phyloP scores from a whole-genome alignment of 78 protist species.

The Dictyostelium citrinum region DNA sequence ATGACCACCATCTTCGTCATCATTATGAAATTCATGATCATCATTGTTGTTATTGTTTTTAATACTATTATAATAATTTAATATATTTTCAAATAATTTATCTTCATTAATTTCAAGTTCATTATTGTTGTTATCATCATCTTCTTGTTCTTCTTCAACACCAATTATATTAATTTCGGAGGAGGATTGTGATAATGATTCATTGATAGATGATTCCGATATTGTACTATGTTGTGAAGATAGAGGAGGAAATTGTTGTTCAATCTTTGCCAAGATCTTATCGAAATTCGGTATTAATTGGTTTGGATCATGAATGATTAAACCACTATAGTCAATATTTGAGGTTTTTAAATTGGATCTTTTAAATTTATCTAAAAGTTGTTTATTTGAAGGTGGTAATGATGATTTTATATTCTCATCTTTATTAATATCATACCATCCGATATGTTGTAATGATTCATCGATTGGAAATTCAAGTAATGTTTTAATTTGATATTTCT shows the following conservation, averaged over 20 bases:
- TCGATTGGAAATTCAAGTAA: constrained; percentile 22
- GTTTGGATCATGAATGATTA: not conserved
- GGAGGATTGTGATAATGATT: not conserved
- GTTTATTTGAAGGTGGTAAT: not conserved
- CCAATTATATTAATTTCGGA: not conserved
- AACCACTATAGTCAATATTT: not conserved
- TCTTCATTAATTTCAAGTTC: not conserved
- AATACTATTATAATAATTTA: not conserved
- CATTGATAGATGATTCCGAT: not conserved
- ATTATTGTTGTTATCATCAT: not conserved
- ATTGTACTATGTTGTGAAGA: not conserved
- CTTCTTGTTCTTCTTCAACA: not conserved
- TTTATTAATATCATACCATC: not conserved
- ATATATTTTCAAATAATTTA: not conserved
- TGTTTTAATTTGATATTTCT: not conserved
- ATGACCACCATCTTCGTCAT: not conserved
- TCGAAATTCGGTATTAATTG: not conserved
- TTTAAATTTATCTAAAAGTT: not conserved
- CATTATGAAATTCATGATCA: not conserved
- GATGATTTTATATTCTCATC: not conserved
- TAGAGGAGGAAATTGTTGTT: not conserved
- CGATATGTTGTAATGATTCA: not conserved
- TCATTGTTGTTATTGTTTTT: not conserved
- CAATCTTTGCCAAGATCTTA: not conserved
- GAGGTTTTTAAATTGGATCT: not conserved